phyloP scores from a whole-genome alignment of 2,329 filamentous ascomycete genomes.

The Colletotrichum tropicicola region DNA sequence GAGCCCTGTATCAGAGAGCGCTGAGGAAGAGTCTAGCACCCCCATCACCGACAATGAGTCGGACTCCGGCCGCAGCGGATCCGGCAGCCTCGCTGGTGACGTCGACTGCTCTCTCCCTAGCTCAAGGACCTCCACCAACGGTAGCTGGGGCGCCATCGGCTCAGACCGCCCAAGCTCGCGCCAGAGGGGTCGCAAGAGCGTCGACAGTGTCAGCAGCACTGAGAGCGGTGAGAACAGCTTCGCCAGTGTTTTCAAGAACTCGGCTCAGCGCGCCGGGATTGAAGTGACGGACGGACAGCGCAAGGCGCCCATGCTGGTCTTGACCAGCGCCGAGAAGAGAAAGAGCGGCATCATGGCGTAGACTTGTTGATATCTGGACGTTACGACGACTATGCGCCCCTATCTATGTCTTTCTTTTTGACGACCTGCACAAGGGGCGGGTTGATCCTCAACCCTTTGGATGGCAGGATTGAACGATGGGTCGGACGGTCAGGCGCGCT shows the following conservation, averaged over 20 bases:
- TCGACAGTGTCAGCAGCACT: conserved; percentile 73
- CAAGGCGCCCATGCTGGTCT: conserved; percentile 85
- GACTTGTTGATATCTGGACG: conserved; percentile 15
- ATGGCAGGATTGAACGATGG: conserved; percentile 30
- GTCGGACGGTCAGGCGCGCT: conserved; percentile 21
- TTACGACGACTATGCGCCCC: conserved; percentile 32
- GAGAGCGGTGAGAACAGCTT: conserved; percentile 66
- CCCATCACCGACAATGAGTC: conserved; percentile 79
- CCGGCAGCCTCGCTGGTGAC: conserved; percentile 83
- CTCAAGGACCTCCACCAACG: conserved; percentile 80
- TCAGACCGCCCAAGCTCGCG: conserved; percentile 82
- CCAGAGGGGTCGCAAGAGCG: conserved; percentile 70
- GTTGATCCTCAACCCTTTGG: conserved; percentile 28
- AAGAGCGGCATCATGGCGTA: conserved; percentile 64
- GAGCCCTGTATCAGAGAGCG: conserved; percentile 87
- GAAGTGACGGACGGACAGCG: conserved; percentile 71
- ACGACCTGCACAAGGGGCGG: conserved; percentile 27
- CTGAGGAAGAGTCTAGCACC: conserved; percentile 69
- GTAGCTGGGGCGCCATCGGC: conserved; percentile 80
- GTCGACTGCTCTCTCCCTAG: conserved; percentile 74
- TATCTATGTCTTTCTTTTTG: conserved; percentile 30
- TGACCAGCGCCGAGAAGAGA: conserved; percentile 91
- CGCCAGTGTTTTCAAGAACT: conserved; percentile 72
- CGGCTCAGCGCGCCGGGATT: conserved; percentile 60
- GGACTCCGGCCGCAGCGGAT: conserved; percentile 75